Conservation (phyloP, 2,329 filamentous ascomycete genomes). For the Fusarium scirpi region DNA sequence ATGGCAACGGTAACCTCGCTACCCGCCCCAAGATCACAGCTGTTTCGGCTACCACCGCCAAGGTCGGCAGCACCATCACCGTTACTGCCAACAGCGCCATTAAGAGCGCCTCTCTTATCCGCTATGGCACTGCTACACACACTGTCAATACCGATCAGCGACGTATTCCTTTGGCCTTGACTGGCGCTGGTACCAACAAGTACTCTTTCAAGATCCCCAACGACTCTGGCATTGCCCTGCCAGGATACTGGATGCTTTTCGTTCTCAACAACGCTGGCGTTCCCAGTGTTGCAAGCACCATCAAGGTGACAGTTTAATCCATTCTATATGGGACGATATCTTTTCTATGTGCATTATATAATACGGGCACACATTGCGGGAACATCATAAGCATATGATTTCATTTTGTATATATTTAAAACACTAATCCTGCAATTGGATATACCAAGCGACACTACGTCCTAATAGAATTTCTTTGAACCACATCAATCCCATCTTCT, state of each 20-base stretch:
- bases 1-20: constrained; percentile 28
- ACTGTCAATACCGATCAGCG: constrained; percentile 42
- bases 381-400: constrained; percentile 2
- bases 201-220: constrained; percentile 32
- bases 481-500: not conserved
- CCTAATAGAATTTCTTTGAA: constrained; percentile 12
- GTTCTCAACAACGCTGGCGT: constrained; percentile 35
- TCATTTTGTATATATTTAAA: constrained; percentile 19
- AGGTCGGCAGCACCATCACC: constrained; percentile 29
- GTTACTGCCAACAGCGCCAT: constrained; percentile 23
- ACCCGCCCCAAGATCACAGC: constrained; percentile 28
- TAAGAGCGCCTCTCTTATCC: constrained; percentile 31
- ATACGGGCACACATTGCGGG: not conserved
- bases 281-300: constrained; percentile 36
- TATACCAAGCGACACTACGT: not conserved
- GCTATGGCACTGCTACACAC: constrained; percentile 39
- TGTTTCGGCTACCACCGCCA: constrained; percentile 23
- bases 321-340: not conserved
- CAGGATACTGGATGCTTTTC: constrained; percentile 43
- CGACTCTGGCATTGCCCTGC: constrained; percentile 36
- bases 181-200: constrained; percentile 22
- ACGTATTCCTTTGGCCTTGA: constrained; percentile 30
- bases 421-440: constrained; percentile 3
- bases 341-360: not conserved
- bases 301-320: constrained; percentile 27